Evolutionary conservation across 208 protist genomes (phyloP), one percentile per base, ranked within the genome.

Genomic region (Crithidia fasciculata): DNA sequence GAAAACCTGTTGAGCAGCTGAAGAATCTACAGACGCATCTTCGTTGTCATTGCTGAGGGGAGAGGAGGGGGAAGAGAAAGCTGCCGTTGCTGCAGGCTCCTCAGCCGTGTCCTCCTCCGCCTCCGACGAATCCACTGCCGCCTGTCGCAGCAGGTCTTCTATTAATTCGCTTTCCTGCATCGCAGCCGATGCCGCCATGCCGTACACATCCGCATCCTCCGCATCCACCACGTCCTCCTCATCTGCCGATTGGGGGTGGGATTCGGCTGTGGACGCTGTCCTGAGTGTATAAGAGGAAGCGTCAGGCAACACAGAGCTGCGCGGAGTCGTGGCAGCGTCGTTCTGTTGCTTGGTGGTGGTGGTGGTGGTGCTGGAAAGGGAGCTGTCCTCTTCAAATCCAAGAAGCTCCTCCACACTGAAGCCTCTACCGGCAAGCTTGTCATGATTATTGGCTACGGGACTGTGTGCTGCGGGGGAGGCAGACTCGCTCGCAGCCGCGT

Each of bases 161-260:
- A 68, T 68, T 9, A 66, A 10, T 4, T 55, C 44, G 19, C 62
- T 4, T 37, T 57, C 62, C 49, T 44, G 36, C 4, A 28, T 0
- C 2, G 62, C 50, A 9, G 62, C 4, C 8, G 62, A 68, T 19
- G 47, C 28, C 5, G 50, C 49, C 18, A 68, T 68, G 15, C 62
- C 62, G 62, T 68, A 68, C 62, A 68, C 62, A 8, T 68, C 62
- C 16, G 45, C 50, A 9, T 68, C 62, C 12, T 55, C 36, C 0
- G 55, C 62, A 7, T 16, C 36, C 3, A 55, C 36, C 45, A 45
- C 62, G 4, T 45, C 50, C 13, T 36, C 28, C 1, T 2, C 28
- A 28, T 28, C 0, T 28, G 28, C 28, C 0, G 28, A 1, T 28
- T 28, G 28, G 28, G 28, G 28, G 1, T 28, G 28, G 28, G 28